Evolutionary conservation across 2,329 filamentous ascomycete species (phyloP), one percentile per base, ranked within the genome.

Genomic region (Dendrostoma leiphaemia): DNA sequence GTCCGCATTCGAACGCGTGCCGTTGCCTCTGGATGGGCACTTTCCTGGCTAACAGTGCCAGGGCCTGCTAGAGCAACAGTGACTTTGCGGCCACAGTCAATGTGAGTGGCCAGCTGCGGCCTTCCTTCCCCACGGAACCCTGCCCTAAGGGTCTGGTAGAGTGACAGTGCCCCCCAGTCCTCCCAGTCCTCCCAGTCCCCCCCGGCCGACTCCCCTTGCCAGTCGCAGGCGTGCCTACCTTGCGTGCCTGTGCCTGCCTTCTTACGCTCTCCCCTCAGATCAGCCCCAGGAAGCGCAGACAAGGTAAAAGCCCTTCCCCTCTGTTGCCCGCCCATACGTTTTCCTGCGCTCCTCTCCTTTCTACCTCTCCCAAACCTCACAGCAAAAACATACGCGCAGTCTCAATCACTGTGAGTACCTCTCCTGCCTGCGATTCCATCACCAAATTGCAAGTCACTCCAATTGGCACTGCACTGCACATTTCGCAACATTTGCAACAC

Each of bases 281-380:
- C 67, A 71, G 68, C 77, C 73, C 79, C 83, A 83, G 82, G 80
- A 83, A 77, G 78, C 78, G 71, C 77, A 76, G 80, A 80, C 79
- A 82, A 46, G 44, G 80, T 83, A 82, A 84, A 84, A 84, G 83
- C 79, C 78, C 51, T 51, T 75, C 74, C 74, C 74, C 73, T 72
- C 72, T 73, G 73, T 71, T 71, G 73, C 73, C 74, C 75, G 32
- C 77, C 76, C 77, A 76, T 79, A 79, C 77, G 77, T 70, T 74
- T 75, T 72, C 58, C 62, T 66, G 74, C 72, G 71, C 68, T 74
- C 77, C 76, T 79, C 77, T 78, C 73, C 72, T 75, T 73, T 77
- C 74, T 60, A 51, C 64, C 61, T 80, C 78, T 76, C 80, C 80
- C 83, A 81, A 78, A 74, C 72, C 73, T 76, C 74, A 46, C 44